Evolutionary conservation across 2,329 filamentous ascomycete genomes (phyloP), one percentile per base, ranked within the genome.

Genomic region (Aspergillus sp.): DNA sequence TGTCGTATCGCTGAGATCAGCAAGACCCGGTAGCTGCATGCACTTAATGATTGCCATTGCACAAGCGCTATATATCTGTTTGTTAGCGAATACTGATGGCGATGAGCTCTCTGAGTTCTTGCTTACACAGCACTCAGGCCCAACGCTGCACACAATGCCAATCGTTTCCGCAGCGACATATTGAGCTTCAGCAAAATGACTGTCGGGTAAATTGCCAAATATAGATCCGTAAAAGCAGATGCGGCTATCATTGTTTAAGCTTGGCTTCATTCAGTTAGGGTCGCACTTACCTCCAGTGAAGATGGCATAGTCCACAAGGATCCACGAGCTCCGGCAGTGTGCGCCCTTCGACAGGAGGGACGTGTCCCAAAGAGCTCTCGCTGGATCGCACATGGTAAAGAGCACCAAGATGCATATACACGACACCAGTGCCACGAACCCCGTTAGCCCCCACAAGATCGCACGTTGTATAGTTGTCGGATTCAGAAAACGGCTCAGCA

Each of bases 261-360:
- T 38, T 19, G 21, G 12, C 19, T 19, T 59, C 43, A 15, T 61
- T 38, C 5, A 52, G 59, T 60, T 60, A 62, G 17, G 60, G 55
- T 57, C 41, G 9, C 15, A 66, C 71, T 57, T 62, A 80, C 78
- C 66, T 61, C 77, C 78, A 2, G 76, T 70, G 47, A 70, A 76
- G 4, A 78, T 74, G 8, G 75, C 71, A 58, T 76, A 79, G 52
- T 74, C 62, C n/a, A 81, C 72, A 2, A 79, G 67, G 28, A 76
- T 71, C 59, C 58, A 67, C 12, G 58, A 68, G 62, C 66, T 68
- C 69, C 73, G 76, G 63, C 74, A 81, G 19, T 21, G 70, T 6
- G 72, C 75, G 4, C 17, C 74, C 69, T 1, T 63, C 66, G 25
- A 73, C 8, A 61, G 21, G 1, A 68, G 54, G 69, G 55, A 59